Evolutionary conservation across 2,329 filamentous ascomycete species (phyloP), one percentile per base, ranked within the genome.

Genomic region (Colletotrichum sp.): DNA sequence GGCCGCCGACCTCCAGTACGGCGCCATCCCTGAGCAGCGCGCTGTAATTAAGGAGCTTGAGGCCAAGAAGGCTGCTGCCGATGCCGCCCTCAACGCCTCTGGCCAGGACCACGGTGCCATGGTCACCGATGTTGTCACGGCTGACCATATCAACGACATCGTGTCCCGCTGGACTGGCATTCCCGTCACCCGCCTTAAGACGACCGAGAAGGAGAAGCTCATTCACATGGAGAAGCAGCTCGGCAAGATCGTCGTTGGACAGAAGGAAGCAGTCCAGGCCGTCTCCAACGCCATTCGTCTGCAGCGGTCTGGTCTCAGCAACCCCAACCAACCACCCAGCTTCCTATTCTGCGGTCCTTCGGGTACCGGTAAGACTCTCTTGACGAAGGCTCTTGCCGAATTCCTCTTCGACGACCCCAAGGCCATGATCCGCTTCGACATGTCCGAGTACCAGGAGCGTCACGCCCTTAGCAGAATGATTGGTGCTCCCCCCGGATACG

Each of bases 311-410:
- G 97, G 97, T 74, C 94, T 99, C 59, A 92, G 92, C 86, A 99
- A 99, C 83, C 97, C 97, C 34, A 99, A 99, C 84, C 95, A 98
- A 81, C 97, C 97, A 30, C 97, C 97, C 4, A 98, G 95, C 83
- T 99, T 99, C 93, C 91, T 99, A 74, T 99, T 99, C 92, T 99
- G 97, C 82, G 97, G 97, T 88, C 97, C 97, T 16, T 99, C 96
- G 0, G 97, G 97, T 89, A 99, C 97, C 14, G 97, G 97, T 89
- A 99, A 99, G 88, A 99, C 97, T 21, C 89, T 99, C 24, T 92
- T 99, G 74, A 99, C 96, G 78, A 99, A 99, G 86, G 97, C 96
- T 18, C 90, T 99, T 75, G 97, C 97, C 65, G 97, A 99, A 85
- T 99, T 99, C 88, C 89, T 99, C 32, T 99, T 99, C 87, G 97